Conservation (phyloP, 139 green algal species). For the Gonium pectorale region DNA sequence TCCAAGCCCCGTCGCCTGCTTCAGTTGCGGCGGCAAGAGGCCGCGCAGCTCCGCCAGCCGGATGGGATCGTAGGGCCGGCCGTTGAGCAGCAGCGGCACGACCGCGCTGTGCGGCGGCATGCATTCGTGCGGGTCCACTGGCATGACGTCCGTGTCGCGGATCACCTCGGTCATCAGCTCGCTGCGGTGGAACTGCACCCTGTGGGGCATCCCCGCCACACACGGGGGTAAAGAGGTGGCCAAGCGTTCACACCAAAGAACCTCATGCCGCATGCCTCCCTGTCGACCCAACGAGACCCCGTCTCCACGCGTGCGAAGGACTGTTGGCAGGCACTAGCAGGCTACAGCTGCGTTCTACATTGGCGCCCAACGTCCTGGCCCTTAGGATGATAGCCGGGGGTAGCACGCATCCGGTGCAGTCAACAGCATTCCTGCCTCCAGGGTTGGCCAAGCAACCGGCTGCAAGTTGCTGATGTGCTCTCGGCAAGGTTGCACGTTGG, state of each 20-base stretch:
- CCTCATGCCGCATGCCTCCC: neutral
- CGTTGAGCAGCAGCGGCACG: slow-evolving; percentile 34
- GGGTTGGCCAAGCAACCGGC: no score
- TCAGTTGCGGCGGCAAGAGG: neutral
- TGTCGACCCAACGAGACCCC: no score
- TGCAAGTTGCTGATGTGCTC: no score
- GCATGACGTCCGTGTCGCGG: slow-evolving; percentile 79
- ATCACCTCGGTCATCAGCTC: slow-evolving; percentile 91
- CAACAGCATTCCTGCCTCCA: no score
- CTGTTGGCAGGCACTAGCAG: no score
- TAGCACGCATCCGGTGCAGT: no score
- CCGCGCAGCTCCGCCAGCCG: slow-evolving; percentile 13
- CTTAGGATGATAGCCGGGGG: no score
- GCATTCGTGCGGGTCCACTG: slow-evolving; percentile 64
- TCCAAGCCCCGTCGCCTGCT: neutral
- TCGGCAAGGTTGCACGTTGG: no score
- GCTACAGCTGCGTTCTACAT: no score
- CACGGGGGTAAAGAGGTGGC: neutral
- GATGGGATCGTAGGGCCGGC: slow-evolving; percentile 9
- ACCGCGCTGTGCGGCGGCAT: slow-evolving; percentile 45
- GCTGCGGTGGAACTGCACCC: slow-evolving; percentile 87
- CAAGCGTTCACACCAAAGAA: neutral
- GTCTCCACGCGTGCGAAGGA: no score
- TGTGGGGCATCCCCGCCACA: slow-evolving; percentile 44
- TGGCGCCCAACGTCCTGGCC: no score